Base-by-base conservation (phyloP, 345 rosid genomes). In the Salix purpurea region DNA sequence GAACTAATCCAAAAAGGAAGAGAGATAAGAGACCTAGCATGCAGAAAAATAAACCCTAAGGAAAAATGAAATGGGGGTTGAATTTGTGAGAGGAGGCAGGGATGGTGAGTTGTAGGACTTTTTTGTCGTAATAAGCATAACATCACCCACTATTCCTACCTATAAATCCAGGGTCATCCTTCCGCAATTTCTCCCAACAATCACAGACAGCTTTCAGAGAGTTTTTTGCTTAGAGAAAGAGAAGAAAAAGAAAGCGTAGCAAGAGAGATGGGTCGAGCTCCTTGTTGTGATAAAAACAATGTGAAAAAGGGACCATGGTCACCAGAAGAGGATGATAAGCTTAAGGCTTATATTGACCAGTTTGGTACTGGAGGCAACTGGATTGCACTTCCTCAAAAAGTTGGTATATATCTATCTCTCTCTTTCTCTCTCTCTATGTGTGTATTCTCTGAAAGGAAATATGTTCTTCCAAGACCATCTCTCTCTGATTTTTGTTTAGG, bases 301-400 rank as follows among this genome's bases (percentile, higher is more conserved):
- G 97, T 92, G 70, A 92, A 94, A 87, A 94, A 86, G 74, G 98
- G 98, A 15, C 98, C 98, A 54, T 94, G 98, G 98, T 90, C 98
- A 37, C 94, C 98, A 24, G 98, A 94, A 84, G 99, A 95, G 67
- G 99, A 95, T 85, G 91, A 85, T 30, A 94, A 85, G 87, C 99
- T 94, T 75, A 94, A 94, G 83, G 95, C 89, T 76, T 92, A 90
- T 58, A 94, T 94, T 75, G 95, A 94, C 54, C 83, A 84, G 36
- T 74, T 82, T 78, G 98, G 98, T 16, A 94, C 97, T 52, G 98
- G 98, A 56, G 92, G 92, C 79, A 94, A 94, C 76, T 94, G 99
- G 99, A 95, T 95, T 80, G 97, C 99, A 36, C 97, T 95, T 72
- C 97, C 99, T 77, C 97, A 95, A 76, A 95, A 95, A 81, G 88